Conservation (phyloP, 1,284 basidiomycete genomes). For the Ganoderma leucocontextum region DNA sequence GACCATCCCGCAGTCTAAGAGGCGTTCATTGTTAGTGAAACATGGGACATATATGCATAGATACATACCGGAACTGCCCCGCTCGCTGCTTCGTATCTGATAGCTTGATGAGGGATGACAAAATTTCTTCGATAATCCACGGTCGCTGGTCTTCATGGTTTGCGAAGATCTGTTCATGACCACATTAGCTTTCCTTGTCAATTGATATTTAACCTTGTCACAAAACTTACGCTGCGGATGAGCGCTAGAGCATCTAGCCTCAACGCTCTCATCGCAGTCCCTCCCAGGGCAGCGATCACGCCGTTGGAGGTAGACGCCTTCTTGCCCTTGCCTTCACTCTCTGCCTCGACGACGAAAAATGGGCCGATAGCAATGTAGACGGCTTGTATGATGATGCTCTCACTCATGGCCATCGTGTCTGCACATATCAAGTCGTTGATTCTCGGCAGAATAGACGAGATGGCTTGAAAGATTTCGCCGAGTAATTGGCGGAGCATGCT, state of each 20-base stretch:
- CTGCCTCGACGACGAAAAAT: conserved; percentile 85
- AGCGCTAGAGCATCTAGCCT: conserved; percentile 84
- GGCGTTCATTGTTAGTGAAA: neutral
- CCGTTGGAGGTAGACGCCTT: conserved; percentile 52
- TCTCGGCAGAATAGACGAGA: conserved; percentile 72
- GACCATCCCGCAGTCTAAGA: conserved; percentile 77
- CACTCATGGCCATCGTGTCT: conserved; percentile 81
- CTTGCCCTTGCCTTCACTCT: conserved; percentile 60
- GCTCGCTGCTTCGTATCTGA: conserved; percentile 90
- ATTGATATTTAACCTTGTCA: conserved; percentile 76
- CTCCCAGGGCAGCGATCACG: conserved; percentile 68
- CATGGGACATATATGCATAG: neutral
- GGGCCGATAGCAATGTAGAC: conserved; percentile 94
- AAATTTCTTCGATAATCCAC: conserved; percentile 97
- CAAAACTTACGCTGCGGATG: conserved; percentile 78
- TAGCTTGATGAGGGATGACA: conserved; percentile 88
- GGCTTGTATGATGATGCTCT: conserved; percentile 87
- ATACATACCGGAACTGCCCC: conserved; percentile 81
- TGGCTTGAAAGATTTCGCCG: conserved; percentile 70
- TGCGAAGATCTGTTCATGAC: conserved; percentile 79
- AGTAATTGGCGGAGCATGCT: conserved; percentile 60
- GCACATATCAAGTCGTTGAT: conserved; percentile 74
- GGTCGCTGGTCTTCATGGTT: conserved; percentile 88
- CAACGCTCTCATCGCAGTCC: conserved; percentile 82
- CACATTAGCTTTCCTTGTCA: conserved; percentile 68